These are phyloP conservation scores for Rhizopogon vinicolor DNA, from an alignment of 768 basidiomycete genomes.

Conservation along the genomic window DNA sequence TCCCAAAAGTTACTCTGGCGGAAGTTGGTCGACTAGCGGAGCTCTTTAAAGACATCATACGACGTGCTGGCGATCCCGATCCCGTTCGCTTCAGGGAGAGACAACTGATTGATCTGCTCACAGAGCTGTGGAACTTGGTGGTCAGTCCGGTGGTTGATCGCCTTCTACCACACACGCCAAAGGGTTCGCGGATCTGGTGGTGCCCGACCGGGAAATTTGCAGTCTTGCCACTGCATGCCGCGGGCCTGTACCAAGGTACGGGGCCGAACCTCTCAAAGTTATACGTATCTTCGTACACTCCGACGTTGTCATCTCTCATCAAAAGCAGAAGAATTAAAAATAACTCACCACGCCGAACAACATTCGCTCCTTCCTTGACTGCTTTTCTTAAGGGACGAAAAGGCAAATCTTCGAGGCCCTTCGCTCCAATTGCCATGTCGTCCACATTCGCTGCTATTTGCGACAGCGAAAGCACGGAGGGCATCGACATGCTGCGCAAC, in stretches of 20 bases:
- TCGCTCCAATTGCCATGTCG: not conserved
- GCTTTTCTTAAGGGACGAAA: slow-evolving; percentile 13
- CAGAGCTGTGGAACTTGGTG: slow-evolving; percentile 17
- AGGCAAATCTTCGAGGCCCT: not conserved
- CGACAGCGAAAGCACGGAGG: not conserved
- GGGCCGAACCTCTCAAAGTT: slow-evolving; percentile 16
- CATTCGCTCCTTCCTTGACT: slow-evolving; percentile 17
- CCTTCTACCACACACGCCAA: slow-evolving; percentile 9
- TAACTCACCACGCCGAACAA: slow-evolving; percentile 9
- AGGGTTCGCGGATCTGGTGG: slow-evolving; percentile 24
- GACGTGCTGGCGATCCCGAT: not conserved
- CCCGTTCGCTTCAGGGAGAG: slow-evolving; percentile 2
- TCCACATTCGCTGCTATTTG: not conserved
- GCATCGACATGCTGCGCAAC: slow-evolving; percentile 14
- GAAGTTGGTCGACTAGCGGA: not conserved
- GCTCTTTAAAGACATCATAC: not conserved
- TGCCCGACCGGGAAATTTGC: slow-evolving; percentile 21
- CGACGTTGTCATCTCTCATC: slow-evolving; percentile 24
- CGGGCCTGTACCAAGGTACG: slow-evolving; percentile 11
- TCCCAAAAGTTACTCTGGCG: slow-evolving; percentile 3
- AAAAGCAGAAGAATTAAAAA: slow-evolving; percentile 7
- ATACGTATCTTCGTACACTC: slow-evolving; percentile 27
- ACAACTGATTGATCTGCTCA: slow-evolving; percentile 6
- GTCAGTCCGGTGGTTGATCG: slow-evolving; percentile 13
- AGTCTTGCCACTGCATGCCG: slow-evolving; percentile 26